Evolutionary conservation across 176 grass and related monocot genomes (phyloP).

Genomic region (Guadua angustifolia): DNA sequence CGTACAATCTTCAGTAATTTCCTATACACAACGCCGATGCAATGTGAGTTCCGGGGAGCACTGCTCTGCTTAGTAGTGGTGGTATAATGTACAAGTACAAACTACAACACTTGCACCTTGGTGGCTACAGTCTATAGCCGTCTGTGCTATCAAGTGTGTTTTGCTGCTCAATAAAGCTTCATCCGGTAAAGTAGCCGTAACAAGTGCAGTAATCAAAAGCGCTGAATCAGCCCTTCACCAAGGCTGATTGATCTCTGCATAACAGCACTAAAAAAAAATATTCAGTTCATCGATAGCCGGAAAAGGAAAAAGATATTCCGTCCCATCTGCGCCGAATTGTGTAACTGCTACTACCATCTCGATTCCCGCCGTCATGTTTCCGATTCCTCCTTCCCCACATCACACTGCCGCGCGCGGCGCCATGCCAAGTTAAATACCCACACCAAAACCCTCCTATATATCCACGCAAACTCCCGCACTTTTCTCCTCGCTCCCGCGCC

Average conservation of each 20-base stretch:
- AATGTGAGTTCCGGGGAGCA: neutral
- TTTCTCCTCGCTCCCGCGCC: slow-evolving; percentile 39
- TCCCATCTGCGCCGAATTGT: slow-evolving; percentile 41
- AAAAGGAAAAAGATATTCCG: slow-evolving; percentile 49
- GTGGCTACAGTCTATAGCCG: neutral
- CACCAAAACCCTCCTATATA: slow-evolving; percentile 25
- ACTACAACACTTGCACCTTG: too few relatives aligned
- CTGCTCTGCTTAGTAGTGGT: too few relatives aligned
- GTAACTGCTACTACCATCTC: neutral
- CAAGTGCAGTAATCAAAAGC: neutral
- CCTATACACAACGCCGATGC: neutral
- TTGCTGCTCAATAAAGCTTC: slow-evolving; percentile 14
- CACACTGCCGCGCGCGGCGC: neutral
- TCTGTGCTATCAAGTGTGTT: neutral
- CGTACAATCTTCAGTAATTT: neutral
- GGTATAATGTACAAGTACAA: too few relatives aligned
- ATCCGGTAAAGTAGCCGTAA: neutral
- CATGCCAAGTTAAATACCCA: neutral
- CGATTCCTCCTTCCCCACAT: slow-evolving; percentile 9
- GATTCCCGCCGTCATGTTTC: slow-evolving; percentile 30
- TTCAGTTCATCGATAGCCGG: slow-evolving; percentile 40
- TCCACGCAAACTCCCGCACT: slow-evolving; percentile 15
- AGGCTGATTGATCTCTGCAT: neutral
- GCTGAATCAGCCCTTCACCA: slow-evolving; percentile 2
- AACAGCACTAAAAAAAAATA: neutral